Evolutionary conservation across 805 yeast species (phyloP).

Genomic region (Hanseniaspora jakobsenii): DNA sequence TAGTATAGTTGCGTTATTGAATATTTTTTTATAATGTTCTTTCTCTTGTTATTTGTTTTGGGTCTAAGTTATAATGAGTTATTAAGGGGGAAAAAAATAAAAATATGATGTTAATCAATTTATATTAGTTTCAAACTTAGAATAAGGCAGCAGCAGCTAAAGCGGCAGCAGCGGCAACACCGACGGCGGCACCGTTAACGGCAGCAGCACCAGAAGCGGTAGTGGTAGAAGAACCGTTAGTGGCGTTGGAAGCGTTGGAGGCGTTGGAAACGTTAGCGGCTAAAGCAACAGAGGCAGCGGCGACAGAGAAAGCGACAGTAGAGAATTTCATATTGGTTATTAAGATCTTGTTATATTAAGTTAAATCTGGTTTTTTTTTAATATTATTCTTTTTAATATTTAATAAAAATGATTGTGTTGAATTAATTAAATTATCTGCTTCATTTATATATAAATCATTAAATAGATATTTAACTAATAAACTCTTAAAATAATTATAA

Average conservation of each 20-base stretch:
- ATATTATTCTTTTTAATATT: not conserved
- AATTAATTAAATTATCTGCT: not conserved
- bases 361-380: not conserved
- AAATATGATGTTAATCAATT: not conserved
- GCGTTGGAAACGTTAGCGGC: constrained; percentile 41
- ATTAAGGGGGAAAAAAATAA: too few species aligned
- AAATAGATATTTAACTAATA: too few species aligned
- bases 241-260: constrained; percentile 36
- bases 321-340: constrained; percentile 72
- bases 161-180: constrained; percentile 70
- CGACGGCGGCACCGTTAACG: constrained; percentile 47
- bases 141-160: constrained; percentile 63
- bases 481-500: too few species aligned
- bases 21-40: too few species aligned
- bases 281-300: constrained; percentile 57
- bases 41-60: too few species aligned
- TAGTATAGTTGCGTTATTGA: too few species aligned
- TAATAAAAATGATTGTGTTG: not conserved
- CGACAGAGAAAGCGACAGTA: constrained; percentile 53
- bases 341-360: constrained; percentile 2
- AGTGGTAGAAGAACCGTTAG: constrained; percentile 33
- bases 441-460: too few species aligned
- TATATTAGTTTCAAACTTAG: constrained; percentile 23
- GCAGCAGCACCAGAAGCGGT: constrained; percentile 40
- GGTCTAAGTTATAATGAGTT: too few species aligned